A percentile compares a stretch with the other conserved stretches of the same genome.
phyloP scores from a whole-genome alignment of 2,329 filamentous ascomycete genomes.

The Aspergillus pseudoglaucus region DNA sequence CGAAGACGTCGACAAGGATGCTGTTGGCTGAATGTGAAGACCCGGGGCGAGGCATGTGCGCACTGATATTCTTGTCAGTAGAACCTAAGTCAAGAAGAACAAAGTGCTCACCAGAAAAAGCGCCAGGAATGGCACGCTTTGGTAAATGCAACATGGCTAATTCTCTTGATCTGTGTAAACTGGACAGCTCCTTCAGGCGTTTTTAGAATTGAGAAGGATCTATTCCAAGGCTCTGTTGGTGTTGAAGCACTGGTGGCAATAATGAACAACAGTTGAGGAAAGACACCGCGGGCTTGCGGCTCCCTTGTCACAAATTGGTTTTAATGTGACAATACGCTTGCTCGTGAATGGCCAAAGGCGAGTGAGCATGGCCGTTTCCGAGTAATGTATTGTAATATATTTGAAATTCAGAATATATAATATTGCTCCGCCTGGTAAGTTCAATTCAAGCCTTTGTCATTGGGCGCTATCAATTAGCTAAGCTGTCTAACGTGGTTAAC shows the following conservation, averaged over 20 bases:
- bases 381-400: background rate
- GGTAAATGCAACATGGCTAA: background rate
- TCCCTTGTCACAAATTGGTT: background rate
- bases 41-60: conserved; percentile 22
- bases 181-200: background rate
- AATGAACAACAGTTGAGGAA: background rate
- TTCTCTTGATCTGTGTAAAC: background rate
- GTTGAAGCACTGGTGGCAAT: background rate
- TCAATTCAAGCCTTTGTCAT: background rate
- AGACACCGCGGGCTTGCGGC: background rate
- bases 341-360: background rate
- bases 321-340: background rate
- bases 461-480: background rate
- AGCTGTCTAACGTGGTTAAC: background rate
- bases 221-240: background rate
- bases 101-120: background rate
- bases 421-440: background rate
- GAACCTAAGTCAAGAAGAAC: conserved; percentile 63
- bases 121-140: background rate
- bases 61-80: conserved; percentile 22
- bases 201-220: background rate
- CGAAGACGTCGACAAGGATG: conserved; percentile 38
- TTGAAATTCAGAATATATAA: background rate
- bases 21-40: conserved; percentile 30
- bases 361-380: background rate